phyloP scores from a whole-genome alignment of 495 filamentous ascomycete genomes.

The Neurospora sp. region DNA sequence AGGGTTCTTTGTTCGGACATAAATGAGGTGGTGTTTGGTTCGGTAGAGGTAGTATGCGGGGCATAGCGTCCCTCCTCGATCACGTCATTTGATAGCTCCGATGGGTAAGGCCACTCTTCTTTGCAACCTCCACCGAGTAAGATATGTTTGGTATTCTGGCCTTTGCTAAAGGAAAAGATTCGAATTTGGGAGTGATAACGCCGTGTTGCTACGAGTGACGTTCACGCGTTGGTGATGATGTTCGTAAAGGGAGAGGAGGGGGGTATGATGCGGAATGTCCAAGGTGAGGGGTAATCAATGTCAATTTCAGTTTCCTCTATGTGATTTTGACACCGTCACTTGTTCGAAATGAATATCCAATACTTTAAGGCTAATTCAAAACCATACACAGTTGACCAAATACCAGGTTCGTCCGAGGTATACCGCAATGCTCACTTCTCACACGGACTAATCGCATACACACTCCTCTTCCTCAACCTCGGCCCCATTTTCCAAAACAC shows the following conservation, averaged over 20 bases:
- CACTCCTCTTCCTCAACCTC: constrained; percentile 17
- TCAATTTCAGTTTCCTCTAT: too few species aligned
- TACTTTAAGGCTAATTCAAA: not conserved
- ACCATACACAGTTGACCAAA: too few species aligned
- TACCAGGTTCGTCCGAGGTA: too few species aligned
- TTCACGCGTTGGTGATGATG: too few species aligned
- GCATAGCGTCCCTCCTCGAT: not conserved
- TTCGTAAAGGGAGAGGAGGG: not conserved
- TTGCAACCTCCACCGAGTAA: not conserved
- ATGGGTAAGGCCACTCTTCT: not conserved
- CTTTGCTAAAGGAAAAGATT: not conserved
- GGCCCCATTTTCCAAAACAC: constrained; percentile 18
- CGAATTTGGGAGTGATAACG: not conserved
- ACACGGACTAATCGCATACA: constrained; percentile 8
- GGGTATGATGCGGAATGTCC: not conserved
- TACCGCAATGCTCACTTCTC: not conserved
- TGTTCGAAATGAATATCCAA: not conserved
- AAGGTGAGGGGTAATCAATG: not conserved
- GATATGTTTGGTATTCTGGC: too few species aligned
- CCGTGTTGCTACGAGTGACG: not conserved
- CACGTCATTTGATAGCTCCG: not conserved
- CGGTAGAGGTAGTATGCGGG: not conserved
- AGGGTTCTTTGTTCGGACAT: not conserved
- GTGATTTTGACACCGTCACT: not conserved
- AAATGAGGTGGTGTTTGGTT: not conserved